phyloP scores from a whole-genome alignment of 225 moss, liverwort and hornwort species.

The Pseudoscleropodium purum region DNA sequence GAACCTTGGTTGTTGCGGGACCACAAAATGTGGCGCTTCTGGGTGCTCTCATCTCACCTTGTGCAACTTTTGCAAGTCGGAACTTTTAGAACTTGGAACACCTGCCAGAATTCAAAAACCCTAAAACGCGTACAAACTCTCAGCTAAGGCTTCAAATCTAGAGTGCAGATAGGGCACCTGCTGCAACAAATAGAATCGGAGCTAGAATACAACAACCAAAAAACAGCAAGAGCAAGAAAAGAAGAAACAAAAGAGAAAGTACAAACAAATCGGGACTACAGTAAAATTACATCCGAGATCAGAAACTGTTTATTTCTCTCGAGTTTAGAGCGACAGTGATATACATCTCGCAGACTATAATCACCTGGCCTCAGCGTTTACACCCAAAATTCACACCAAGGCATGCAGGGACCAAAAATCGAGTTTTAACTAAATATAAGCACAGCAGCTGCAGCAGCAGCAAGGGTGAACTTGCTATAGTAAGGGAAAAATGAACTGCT shows the following conservation, averaged over 20 bases:
- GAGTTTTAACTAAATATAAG: slow-evolving; percentile 3
- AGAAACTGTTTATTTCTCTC: slow-evolving; percentile 45
- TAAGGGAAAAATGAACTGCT: slow-evolving; percentile 9
- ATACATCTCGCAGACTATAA: slow-evolving; percentile 57
- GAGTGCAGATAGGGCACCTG: not conserved
- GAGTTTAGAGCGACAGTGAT: slow-evolving; percentile 52
- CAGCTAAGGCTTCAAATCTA: not conserved
- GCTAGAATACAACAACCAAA: not conserved
- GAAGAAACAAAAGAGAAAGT: not conserved
- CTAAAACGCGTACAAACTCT: not conserved
- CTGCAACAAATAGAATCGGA: not conserved
- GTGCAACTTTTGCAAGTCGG: not conserved
- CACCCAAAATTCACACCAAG: slow-evolving; percentile 25
- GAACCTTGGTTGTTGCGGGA: not conserved
- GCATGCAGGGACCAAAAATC: slow-evolving; percentile 22
- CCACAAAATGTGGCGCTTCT: not conserved
- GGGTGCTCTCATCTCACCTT: not conserved
- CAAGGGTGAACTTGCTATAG: slow-evolving; percentile 3
- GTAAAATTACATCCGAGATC: slow-evolving; percentile 24
- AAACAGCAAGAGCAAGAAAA: not conserved
- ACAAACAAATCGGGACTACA: not conserved
- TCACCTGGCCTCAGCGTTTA: slow-evolving; percentile 17
- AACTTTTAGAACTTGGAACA: not conserved
- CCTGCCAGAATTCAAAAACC: not conserved
- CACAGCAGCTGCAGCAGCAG: slow-evolving; percentile 18